Base-by-base conservation (phyloP, 2,329 filamentous ascomycete genomes). In the Dryadomyces sulphureus region DNA sequence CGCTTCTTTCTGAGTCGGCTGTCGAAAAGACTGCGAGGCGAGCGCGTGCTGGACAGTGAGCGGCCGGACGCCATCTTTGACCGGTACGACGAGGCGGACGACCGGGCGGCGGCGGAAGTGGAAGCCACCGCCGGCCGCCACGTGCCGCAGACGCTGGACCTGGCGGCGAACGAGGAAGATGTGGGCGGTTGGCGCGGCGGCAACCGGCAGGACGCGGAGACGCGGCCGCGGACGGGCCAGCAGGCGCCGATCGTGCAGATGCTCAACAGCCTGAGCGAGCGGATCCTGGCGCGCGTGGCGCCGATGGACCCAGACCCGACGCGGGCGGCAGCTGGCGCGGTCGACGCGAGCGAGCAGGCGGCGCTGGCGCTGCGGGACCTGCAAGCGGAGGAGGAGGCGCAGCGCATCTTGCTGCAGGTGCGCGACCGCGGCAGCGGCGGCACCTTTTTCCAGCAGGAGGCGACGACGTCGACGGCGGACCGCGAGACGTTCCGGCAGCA, bases 101-200 rank as follows among this genome's bases (percentile, higher is more conserved):
- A 87, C 53, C 70, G 71, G 27, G 60, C 67, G 19, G 63, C 66
- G 40, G 64, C 70, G 9, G 72, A 67, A 56, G 72, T 69, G 53
- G 68, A 76, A 11, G 72, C 67, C 56, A 72, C 69, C 52, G 68
- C 77, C 41, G 66, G 75, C 52, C 67, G 79, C 30, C 75, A 81
- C 47, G 78, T 98, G 19, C 89, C 92, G 1, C 80, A 89, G 55
- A 89, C 93, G 52, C 89, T 98, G 54, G 84, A 98, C 59, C 64
- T 98, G 22, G 86, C 90, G 58, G 92, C 83, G 25, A 98, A 98
- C 57, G 92, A 96, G 63, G 85, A 92, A 60, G 90, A 98, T 56
- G 81, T 94, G 61, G 93, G 88, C 54, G 85, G 89, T 45, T 77
- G 81, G 56, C 81, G 74, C 55, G 65, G 73, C 50, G 92, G 92